These are phyloP conservation scores for Thuja plicata DNA, from an alignment of 83 land plant species.

Conservation along the genomic window DNA sequence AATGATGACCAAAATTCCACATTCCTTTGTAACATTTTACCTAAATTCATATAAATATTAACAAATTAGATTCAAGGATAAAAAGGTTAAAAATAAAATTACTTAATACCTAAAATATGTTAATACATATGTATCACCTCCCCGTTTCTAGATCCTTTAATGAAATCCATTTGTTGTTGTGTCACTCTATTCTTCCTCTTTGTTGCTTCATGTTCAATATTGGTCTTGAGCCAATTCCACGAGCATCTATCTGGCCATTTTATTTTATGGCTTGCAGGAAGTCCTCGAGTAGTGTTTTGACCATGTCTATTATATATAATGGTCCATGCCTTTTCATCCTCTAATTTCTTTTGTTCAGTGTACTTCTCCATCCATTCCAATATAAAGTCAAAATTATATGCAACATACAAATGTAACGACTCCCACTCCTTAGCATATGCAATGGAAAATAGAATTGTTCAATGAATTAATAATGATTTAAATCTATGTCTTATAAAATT, in stretches of 20 bases:
- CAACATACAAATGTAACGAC: background rate
- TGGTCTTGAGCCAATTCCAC: too few relatives aligned
- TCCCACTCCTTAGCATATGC: too few relatives aligned
- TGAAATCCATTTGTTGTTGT: background rate
- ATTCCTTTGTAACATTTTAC: background rate
- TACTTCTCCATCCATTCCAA: background rate
- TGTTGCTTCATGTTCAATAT: background rate
- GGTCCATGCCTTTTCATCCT: background rate
- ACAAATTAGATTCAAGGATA: background rate
- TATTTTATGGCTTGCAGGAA: background rate
- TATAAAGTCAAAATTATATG: background rate
- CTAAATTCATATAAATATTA: background rate
- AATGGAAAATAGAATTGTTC: too few relatives aligned
- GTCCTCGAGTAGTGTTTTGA: background rate
- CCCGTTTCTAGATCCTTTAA: too few relatives aligned
- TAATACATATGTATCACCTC: too few relatives aligned
- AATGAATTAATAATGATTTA: too few relatives aligned
- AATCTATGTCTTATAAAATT: too few relatives aligned
- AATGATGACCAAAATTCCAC: background rate
- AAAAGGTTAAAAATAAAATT: background rate
- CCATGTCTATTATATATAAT: background rate
- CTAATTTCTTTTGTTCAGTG: background rate
- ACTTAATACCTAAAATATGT: too few relatives aligned
- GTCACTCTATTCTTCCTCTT: background rate
- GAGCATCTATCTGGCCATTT: background rate